A percentile compares a stretch with the other conserved stretches of the same genome.
These are phyloP conservation scores for Tetratostichococcus sp. DNA, from an alignment of 139 green algal species.

Conservation along the genomic window DNA sequence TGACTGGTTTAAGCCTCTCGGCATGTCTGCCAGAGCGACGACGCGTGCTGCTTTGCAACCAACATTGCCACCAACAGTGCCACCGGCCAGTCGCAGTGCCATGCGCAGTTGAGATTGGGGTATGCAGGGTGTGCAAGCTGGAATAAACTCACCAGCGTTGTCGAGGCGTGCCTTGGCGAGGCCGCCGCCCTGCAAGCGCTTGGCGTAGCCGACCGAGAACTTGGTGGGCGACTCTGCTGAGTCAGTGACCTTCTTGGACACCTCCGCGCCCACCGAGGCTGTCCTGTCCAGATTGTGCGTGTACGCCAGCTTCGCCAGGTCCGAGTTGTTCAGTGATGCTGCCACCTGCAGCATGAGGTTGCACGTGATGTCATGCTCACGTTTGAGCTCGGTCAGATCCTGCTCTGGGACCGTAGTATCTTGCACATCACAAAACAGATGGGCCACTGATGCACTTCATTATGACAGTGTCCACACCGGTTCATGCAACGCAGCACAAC, in stretches of 20 bases:
- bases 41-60: no score
- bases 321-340: background rate
- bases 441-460: no score
- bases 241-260: slow-evolving; percentile 9
- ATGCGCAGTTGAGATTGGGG: no score
- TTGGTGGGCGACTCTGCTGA: background rate
- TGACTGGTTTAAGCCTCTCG: no score
- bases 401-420: no score
- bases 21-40: no score
- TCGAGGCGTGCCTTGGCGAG: slow-evolving; percentile 46
- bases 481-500: background rate
- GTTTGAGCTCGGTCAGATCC: background rate
- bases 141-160: slow-evolving; percentile 16
- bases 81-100: no score
- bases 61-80: no score
- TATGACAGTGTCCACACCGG: no score
- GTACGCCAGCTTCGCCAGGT: slow-evolving; percentile 26
- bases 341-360: background rate
- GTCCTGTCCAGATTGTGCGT: slow-evolving; percentile 37
- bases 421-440: no score
- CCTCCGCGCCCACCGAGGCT: slow-evolving; percentile 35
- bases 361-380: background rate
- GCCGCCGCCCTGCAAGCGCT: slow-evolving; percentile 23
- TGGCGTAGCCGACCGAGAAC: slow-evolving; percentile 10
- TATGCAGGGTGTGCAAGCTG: no score